Conservation (phyloP, 768 basidiomycete species). For the Psilocybe cubensis region DNA sequence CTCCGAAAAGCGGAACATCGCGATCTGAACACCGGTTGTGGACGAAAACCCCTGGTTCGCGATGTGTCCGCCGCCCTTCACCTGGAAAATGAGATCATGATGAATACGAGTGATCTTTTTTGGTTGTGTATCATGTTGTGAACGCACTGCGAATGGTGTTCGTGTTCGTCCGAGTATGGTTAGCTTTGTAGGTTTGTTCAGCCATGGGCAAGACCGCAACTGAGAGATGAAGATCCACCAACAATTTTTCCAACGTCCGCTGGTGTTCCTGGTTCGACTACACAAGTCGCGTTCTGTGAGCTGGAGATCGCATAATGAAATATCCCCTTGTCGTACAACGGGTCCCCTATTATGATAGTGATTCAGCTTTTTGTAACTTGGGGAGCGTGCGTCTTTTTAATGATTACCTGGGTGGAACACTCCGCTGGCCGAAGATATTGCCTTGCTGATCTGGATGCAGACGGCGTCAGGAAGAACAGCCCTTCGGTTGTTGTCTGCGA, state of each 20-base stretch:
- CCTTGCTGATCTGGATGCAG: slow-evolving; percentile 39
- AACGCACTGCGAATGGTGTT: slow-evolving; percentile 61
- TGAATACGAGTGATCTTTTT: too few species aligned
- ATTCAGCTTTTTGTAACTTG: neutral
- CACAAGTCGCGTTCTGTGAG: slow-evolving; percentile 47
- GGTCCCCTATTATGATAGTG: slow-evolving; percentile 14
- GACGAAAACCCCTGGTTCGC: slow-evolving; percentile 62
- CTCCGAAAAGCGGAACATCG: slow-evolving; percentile 51
- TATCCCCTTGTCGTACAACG: slow-evolving; percentile 44
- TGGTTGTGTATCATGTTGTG: too few species aligned
- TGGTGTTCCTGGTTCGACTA: slow-evolving; percentile 59
- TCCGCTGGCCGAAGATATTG: slow-evolving; percentile 45
- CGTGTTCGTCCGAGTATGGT: slow-evolving; percentile 43
- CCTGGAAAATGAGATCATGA: slow-evolving; percentile 33
- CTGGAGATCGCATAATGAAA: slow-evolving; percentile 57
- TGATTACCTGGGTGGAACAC: slow-evolving; percentile 48
- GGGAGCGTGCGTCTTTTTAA: neutral
- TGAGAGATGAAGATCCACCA: slow-evolving; percentile 13
- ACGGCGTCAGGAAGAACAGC: slow-evolving; percentile 17
- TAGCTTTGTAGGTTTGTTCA: slow-evolving; percentile 36
- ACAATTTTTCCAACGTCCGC: slow-evolving; percentile 58
- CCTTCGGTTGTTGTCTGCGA: neutral
- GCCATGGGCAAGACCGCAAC: neutral
- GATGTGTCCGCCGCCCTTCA: slow-evolving; percentile 65
- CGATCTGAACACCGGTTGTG: slow-evolving; percentile 60